A percentile compares a stretch with the other conserved stretches of the same genome.
These are phyloP conservation scores for Talaromyces funiculosus DNA, from an alignment of 2,329 filamentous ascomycete species.

Conservation along the genomic window DNA sequence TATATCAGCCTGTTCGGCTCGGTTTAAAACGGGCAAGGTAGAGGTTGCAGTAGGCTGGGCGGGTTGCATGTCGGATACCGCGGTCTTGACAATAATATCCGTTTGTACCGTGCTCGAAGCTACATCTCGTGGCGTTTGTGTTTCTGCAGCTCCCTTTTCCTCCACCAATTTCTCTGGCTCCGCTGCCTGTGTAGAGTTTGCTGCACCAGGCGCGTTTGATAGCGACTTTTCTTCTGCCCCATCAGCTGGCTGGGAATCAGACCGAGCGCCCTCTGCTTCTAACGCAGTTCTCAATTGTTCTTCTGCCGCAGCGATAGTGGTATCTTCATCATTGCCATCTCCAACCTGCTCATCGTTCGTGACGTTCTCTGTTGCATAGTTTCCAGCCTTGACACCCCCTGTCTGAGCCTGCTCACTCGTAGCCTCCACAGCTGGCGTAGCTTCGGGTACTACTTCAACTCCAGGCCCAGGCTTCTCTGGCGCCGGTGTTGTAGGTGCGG, in stretches of 20 bases:
- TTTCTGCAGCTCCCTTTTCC: neutral
- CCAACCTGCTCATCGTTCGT: neutral
- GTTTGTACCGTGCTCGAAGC: neutral
- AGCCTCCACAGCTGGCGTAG: neutral
- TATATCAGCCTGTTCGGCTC: neutral
- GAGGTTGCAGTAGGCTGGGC: neutral
- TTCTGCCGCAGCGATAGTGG: neutral
- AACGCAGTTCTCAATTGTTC: neutral
- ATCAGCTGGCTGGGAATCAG: conserved; percentile 2
- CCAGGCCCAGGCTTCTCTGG: neutral
- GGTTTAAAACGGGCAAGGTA: neutral
- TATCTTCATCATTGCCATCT: neutral
- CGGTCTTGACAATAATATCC: neutral
- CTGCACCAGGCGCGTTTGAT: neutral
- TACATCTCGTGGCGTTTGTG: neutral
- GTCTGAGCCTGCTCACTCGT: neutral
- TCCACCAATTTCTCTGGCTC: neutral
- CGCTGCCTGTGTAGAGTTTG: neutral
- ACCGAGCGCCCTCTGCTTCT: neutral
- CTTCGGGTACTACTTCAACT: neutral
- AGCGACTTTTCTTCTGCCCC: neutral
- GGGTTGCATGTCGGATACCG: neutral
- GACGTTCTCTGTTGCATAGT: neutral
- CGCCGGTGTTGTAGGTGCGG: conserved; percentile 14
- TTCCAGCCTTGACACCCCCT: neutral